Evolutionary conservation across 768 basidiomycete species (phyloP), one percentile per base, ranked within the genome.

Genomic region (Hygrocybe punicea): DNA sequence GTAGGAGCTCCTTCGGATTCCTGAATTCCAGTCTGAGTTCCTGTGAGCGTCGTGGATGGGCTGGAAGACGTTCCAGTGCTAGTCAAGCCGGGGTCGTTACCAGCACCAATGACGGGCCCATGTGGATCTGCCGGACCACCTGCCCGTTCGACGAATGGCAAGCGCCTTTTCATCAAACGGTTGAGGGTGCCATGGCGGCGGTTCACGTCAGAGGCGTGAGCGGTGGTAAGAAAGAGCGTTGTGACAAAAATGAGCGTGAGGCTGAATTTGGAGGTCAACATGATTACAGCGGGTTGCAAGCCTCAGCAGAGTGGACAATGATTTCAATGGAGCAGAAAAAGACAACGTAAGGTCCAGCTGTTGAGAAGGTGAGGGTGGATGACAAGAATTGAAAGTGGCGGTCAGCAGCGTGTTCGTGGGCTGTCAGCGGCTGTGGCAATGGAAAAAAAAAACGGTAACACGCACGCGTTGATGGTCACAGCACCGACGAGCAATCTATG

Each of bases 161-260:
- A 67, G 36, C 89, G 86, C 68, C 87, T 89, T 74, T 78, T 87
- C 62, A 91, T 67, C 68, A 91, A 71, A 64, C 89, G 86, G 65
- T 83, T 82, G 64, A 84, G 71, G 64, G 74, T 74, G 51, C 63
- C 75, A 71, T 87, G 84, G 70, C 81, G 81, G 62, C 82, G 82
- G 51, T 76, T 84, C 35, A 71, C 71, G 59, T 61, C 59, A 59
- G 74, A 71, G 58, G 75, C 67, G 55, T 78, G 72, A 65, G 81
- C 81, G 45, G 78, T 73, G 59, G 77, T 69, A 62, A 78, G 65
- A 52, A 69, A 73, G 68, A 86, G 69, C 69, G 81, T 70, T 65
- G 84, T 62, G 69, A 71, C 81, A 67, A 84, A 75, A 80, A 90
- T 66, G 80, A 91, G 76, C 64, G 85, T 82, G 75, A 87, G 73